Conservation (phyloP, 2,329 filamentous ascomycete genomes). For the Xylariaceae sp. region DNA sequence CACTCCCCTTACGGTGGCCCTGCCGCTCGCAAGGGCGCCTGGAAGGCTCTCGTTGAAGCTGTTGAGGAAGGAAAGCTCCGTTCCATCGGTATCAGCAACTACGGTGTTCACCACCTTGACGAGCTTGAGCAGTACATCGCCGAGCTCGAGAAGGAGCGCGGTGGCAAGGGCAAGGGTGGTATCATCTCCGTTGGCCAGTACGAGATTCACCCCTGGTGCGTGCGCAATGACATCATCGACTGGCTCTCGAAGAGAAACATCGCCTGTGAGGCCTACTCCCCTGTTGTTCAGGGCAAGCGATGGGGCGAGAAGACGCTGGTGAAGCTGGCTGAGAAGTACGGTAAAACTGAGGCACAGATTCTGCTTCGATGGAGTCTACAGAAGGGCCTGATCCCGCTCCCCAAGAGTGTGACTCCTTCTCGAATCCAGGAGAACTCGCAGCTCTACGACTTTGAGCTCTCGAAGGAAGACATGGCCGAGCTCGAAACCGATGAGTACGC, state of each 20-base stretch:
- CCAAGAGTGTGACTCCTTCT: conserved; percentile 65
- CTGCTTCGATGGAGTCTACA: conserved; percentile 78
- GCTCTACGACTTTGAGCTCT: conserved; percentile 52
- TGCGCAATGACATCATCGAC: conserved; percentile 68
- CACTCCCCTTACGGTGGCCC: conserved; percentile 57
- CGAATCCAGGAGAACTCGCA: conserved; percentile 60
- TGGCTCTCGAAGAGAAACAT: conserved; percentile 66
- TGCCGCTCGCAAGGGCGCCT: conserved; percentile 51
- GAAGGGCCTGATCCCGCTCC: conserved; percentile 67
- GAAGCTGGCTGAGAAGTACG: conserved; percentile 63
- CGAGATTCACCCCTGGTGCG: conserved; percentile 86
- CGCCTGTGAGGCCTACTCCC: conserved; percentile 59
- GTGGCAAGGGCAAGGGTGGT: conserved; percentile 60
- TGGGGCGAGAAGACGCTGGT: conserved; percentile 62
- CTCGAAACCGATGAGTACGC: conserved; percentile 48
- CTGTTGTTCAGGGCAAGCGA: conserved; percentile 62
- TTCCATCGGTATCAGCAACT: conserved; percentile 61
- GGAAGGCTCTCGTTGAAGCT: conserved; percentile 59
- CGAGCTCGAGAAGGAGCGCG: conserved; percentile 56
- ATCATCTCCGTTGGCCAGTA: conserved; percentile 79
- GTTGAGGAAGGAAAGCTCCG: conserved; percentile 57
- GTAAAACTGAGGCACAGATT: conserved; percentile 69
- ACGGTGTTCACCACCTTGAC: conserved; percentile 57
- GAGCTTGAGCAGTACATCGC: conserved; percentile 55
- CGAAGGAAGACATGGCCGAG: conserved; percentile 46